Base-by-base conservation (phyloP, 495 filamentous ascomycete species). In the Recurvomyces mirabilis region DNA sequence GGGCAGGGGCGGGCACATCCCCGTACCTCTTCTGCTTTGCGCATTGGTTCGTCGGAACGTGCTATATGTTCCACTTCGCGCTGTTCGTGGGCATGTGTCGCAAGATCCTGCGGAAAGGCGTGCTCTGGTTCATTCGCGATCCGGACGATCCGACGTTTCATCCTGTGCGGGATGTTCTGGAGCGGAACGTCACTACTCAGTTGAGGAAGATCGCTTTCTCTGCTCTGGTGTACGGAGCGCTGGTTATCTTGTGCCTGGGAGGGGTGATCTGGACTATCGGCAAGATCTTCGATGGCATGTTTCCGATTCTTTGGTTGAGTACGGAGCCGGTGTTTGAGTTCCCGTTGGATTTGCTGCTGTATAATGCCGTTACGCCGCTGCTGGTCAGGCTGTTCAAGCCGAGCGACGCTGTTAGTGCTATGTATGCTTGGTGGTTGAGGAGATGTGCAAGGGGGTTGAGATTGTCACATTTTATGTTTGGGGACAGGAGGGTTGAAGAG, bases 1-100 rank as follows among this genome's bases (percentile, higher is more conserved):
- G 94, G 26, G 62, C 74, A 5, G 95, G 93, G 53, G 84, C 83
- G 20, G 60, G 77, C 25, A 66, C 73, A 25, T 82, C 78, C 46
- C 88, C 89, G 0, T 68, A 86, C 31, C 94, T 86, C 0, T 93
- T 85, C 5, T 75, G 88, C 15, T 99, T 99, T 57, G 81, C 96
- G 18, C 91, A 99, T 62, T 99, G 91, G 91, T 99, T 99, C 60
- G 78, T 94, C 37, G 91, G 91, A 17, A 99, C 91, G 5, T 94
- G 87, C 51, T 99, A 99, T 63, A 99, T 99, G 91, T 99, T 99
- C 62, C 91, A 99, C 59, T 99, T 99, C 60, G 91, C 91, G 17
- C 70, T 96, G 12, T 99, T 99, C 59, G 91, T 99, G 33, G 87
- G 88, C 31, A 96, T 99, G 91, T 99, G 91, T 63, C 79, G 91